Base-by-base conservation (phyloP, 208 protist species). In the Leishmania braziliensis region DNA sequence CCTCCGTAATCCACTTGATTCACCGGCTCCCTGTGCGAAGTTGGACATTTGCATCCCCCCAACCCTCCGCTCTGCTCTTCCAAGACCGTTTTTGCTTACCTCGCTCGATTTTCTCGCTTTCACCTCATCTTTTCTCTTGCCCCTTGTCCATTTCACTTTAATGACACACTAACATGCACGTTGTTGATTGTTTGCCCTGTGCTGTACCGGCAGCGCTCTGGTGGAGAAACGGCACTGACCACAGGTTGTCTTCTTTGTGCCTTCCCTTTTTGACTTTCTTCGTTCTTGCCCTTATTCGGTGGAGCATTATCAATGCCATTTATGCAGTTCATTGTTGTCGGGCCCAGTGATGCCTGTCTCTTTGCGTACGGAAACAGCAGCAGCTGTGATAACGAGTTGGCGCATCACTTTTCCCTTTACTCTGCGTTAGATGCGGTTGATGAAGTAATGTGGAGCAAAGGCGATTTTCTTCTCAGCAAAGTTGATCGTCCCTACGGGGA, bases 401-500 rank as follows among this genome's bases (percentile, higher is more conserved):
- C 72, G 77, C 78, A 82, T 26, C 87, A 93, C 72, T 89, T 93
- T 56, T 82, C 86, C 50, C 63, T 93, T 26, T 91, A 89, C 75
- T 84, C 87, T 14, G 81, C 90, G 5, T 65, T 93, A 6, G 90
- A 93, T 81, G 83, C 88, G 5, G 39, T 91, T 5, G 90, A 93
- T n/a, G 90, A 93, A 66, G 77, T 56, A 16, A 77, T 93, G 62
- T 93, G 90, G 90, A 81, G 54, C 3, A 88, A 76, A 51, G 86
- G 80, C 20, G 87, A 93, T 54, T 86, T 89, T 56, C 84, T 89
- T 58, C 72, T 91, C 33, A 83, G 87, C 46, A 85, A 86, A 39
- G 84, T 93, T 20, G 90, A 93, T 77, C 85, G 86, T 10, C 81
- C 88, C 36, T 83, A 79, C 46, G 90, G 88, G 12, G 87, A 90